These are phyloP conservation scores for Mycena metata DNA, from an alignment of 768 basidiomycete species.

Conservation along the genomic window DNA sequence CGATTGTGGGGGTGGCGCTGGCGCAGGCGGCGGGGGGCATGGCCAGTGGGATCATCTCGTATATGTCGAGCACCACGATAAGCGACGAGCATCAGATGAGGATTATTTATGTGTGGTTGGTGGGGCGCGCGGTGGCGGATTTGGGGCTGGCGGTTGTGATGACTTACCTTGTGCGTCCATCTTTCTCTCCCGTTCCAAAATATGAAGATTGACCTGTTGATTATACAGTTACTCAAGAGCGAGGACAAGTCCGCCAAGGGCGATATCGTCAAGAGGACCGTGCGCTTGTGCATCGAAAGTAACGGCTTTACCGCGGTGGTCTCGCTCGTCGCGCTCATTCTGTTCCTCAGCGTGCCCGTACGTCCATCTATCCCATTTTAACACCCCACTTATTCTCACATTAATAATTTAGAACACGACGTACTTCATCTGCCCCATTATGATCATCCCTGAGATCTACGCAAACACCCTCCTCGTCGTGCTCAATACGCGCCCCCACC, in stretches of 20 bases:
- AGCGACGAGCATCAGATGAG: not conserved
- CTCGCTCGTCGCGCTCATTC: conserved; percentile 13
- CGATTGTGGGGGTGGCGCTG: not conserved
- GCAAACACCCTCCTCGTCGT: conserved; percentile 31
- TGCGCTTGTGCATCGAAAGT: conserved; percentile 24
- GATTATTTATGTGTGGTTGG: conserved; percentile 23
- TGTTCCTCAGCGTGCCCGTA: conserved; percentile 14
- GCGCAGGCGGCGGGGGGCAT: conserved; percentile 29
- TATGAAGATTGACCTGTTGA: too few species aligned
- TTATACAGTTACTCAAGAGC: not conserved
- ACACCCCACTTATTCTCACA: not conserved
- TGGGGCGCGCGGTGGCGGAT: conserved; percentile 12
- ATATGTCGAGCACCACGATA: not conserved
- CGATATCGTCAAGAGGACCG: conserved; percentile 12
- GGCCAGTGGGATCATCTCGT: conserved; percentile 23
- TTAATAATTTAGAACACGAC: conserved; percentile 14
- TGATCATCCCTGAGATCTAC: conserved; percentile 25
- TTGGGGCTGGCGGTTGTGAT: conserved; percentile 21
- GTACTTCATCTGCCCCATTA: conserved; percentile 18
- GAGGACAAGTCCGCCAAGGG: not conserved
- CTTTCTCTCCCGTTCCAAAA: not conserved
- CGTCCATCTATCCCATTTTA: not conserved
- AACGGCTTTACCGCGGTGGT: conserved; percentile 18
- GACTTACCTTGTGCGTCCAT: conserved; percentile 10
- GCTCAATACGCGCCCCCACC: not conserved